Conservation (phyloP, 345 rosid genomes). For the Viola odorata region DNA sequence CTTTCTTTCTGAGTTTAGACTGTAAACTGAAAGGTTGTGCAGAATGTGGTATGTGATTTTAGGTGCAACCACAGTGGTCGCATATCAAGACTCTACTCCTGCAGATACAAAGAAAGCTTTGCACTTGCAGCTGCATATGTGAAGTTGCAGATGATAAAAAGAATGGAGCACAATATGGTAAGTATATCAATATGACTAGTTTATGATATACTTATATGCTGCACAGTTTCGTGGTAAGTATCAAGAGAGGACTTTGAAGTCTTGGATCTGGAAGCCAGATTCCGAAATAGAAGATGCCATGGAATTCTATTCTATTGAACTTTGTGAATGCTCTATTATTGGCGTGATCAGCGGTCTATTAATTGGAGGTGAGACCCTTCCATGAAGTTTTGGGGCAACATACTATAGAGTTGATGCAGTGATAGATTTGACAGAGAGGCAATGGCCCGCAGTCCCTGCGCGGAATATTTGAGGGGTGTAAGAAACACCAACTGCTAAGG, state of each 20-base stretch:
- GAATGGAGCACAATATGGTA: background rate
- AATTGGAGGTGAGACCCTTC: no score
- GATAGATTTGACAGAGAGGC: slow-evolving; percentile 10
- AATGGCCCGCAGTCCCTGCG: slow-evolving; percentile 19
- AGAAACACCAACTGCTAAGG: slow-evolving; percentile 23
- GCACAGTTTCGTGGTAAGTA: no score
- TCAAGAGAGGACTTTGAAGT: no score
- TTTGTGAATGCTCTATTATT: no score
- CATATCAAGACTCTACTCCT: background rate
- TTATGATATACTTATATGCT: no score
- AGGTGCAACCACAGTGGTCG: background rate
- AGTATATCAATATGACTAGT: no score
- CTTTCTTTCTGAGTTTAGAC: background rate
- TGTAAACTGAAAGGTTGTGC: background rate
- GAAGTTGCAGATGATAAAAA: background rate
- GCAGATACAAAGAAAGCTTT: background rate
- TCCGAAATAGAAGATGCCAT: no score
- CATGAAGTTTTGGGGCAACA: slow-evolving; percentile 7
- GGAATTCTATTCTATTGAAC: no score
- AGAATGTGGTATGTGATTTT: background rate
- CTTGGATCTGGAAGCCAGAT: no score
- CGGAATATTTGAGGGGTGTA: slow-evolving; percentile 30
- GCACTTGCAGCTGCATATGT: background rate
- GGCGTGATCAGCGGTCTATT: no score
- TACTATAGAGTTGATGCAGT: slow-evolving; percentile 14